Evolutionary conservation across 306 rosid species (phyloP).

Genomic region (Dryas alaskensis): DNA sequence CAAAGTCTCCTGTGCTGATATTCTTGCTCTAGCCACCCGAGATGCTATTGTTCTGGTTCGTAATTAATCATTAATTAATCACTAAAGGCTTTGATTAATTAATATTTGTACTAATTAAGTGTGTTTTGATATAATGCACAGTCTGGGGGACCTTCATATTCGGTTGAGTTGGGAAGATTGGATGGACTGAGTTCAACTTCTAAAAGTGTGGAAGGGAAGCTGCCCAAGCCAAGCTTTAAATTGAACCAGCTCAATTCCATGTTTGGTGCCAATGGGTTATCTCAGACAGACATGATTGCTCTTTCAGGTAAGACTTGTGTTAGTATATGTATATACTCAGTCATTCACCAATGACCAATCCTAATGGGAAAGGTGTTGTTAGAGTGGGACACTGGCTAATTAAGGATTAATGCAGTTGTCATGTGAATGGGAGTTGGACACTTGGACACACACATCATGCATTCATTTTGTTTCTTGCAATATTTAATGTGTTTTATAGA

Average conservation of each 20-base stretch:
- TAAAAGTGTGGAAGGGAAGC: slow-evolving; percentile 55
- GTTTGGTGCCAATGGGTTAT: slow-evolving; percentile 49
- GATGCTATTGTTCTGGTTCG: slow-evolving; percentile 60
- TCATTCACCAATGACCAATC: neutral
- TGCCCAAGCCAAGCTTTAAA: slow-evolving; percentile 56
- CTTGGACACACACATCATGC: too few relatives aligned
- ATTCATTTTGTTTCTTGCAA: too few relatives aligned
- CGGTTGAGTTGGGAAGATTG: slow-evolving; percentile 75
- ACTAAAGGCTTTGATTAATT: neutral
- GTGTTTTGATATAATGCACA: slow-evolving; percentile 29
- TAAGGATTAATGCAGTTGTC: neutral
- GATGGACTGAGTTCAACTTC: slow-evolving; percentile 62
- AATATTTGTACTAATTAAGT: neutral
- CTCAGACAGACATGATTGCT: slow-evolving; percentile 72
- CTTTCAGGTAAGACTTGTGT: slow-evolving; percentile 59
- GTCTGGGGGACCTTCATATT: slow-evolving; percentile 77
- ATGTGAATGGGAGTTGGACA: too few relatives aligned
- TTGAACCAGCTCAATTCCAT: slow-evolving; percentile 66
- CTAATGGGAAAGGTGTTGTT: neutral
- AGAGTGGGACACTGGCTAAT: neutral
- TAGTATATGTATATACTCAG: neutral
- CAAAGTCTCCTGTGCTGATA: slow-evolving; percentile 85
- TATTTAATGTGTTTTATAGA: too few relatives aligned
- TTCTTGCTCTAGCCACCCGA: slow-evolving; percentile 74
- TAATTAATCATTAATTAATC: neutral